phyloP scores from a whole-genome alignment of 2,329 filamentous ascomycete genomes.

The Boeremia exigua region DNA sequence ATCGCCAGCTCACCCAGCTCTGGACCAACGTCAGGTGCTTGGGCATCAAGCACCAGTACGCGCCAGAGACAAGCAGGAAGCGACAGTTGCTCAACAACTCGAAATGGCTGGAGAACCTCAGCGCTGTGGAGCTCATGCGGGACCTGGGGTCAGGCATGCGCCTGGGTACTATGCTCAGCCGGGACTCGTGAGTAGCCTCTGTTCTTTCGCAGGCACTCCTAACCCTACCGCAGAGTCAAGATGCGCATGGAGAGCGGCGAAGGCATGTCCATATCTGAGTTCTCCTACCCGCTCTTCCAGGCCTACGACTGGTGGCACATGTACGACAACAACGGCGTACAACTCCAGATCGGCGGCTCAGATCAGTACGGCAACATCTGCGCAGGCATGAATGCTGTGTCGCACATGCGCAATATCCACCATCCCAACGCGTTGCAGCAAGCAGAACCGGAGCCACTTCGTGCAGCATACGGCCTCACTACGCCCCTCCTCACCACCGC shows the following conservation, averaged over 20 bases:
- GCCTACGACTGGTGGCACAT: constrained; percentile 97
- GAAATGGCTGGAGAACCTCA: constrained; percentile 76
- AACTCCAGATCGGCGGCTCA: constrained; percentile 91
- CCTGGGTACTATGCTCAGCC: constrained; percentile 83
- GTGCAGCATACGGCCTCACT: constrained; percentile 79
- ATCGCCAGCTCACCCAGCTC: constrained; percentile 72
- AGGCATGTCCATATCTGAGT: constrained; percentile 94
- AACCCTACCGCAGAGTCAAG: constrained; percentile 65
- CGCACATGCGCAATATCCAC: constrained; percentile 65
- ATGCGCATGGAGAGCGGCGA: constrained; percentile 82
- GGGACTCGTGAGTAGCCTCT: constrained; percentile 74
- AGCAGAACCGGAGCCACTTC: constrained; percentile 44
- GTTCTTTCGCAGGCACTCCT: constrained; percentile 6
- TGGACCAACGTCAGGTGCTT: constrained; percentile 76
- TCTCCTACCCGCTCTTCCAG: constrained; percentile 90
- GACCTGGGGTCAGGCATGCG: constrained; percentile 76
- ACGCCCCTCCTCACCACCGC: constrained; percentile 87
- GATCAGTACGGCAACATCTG: constrained; percentile 98
- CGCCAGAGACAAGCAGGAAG: constrained; percentile 68
- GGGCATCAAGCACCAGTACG: constrained; percentile 69
- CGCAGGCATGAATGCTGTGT: constrained; percentile 84
- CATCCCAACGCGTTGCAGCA: constrained; percentile 16
- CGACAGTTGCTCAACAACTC: constrained; percentile 80
- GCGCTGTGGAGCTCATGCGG: constrained; percentile 76
- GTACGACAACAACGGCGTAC: constrained; percentile 70